Evolutionary conservation across 305 asterid genomes (phyloP).

Genomic region (Fraxinus dipetala): DNA sequence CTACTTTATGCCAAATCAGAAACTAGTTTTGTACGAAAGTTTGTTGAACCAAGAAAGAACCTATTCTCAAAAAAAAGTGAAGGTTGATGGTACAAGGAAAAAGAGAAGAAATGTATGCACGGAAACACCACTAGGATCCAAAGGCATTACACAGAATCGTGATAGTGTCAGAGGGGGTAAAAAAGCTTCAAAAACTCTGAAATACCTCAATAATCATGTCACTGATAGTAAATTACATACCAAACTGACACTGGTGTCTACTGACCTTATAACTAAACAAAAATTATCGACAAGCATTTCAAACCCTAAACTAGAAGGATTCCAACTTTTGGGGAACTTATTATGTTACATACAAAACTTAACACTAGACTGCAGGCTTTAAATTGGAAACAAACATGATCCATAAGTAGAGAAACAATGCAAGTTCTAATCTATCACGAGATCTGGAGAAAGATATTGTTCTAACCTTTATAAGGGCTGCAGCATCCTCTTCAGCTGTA

Average conservation of each 20-base stretch:
- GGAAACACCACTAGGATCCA: neutral
- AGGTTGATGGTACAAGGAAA: neutral
- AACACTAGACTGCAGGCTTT: neutral
- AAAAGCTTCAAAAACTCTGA: neutral
- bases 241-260: neutral
- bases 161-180: neutral
- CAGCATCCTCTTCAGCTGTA: slow-evolving; percentile 98
- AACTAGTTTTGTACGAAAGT: neutral
- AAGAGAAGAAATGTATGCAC: neutral
- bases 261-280: neutral
- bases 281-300: neutral
- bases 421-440: slow-evolving; percentile 3
- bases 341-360: neutral
- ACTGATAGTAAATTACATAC: neutral
- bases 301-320: neutral
- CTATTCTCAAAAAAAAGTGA: neutral
- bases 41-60: neutral
- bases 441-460: neutral
- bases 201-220: neutral
- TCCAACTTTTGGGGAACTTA: neutral
- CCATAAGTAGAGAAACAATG: neutral
- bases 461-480: slow-evolving; percentile 83
- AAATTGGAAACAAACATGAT: neutral
- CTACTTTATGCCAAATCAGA: neutral
- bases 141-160: neutral